These are phyloP conservation scores for Psilocybe sp. DNA, from an alignment of 768 basidiomycete genomes.

Conservation along the genomic window DNA sequence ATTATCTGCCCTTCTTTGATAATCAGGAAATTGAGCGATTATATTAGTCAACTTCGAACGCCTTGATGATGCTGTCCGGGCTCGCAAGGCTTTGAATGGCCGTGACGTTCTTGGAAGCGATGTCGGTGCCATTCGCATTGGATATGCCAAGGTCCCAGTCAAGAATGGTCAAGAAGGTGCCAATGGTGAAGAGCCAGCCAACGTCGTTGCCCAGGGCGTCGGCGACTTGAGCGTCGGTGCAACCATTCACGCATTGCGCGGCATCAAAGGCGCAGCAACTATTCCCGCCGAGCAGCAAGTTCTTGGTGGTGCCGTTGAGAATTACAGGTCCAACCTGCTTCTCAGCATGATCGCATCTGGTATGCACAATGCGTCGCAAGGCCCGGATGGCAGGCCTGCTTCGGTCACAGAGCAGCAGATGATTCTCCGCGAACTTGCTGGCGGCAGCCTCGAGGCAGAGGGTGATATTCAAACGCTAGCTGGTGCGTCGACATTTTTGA, in stretches of 20 bases:
- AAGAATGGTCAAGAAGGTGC: constrained; percentile 75
- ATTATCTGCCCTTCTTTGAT: constrained; percentile 1
- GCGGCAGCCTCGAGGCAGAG: constrained; percentile 74
- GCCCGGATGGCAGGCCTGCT: constrained; percentile 58
- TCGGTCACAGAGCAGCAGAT: constrained; percentile 93
- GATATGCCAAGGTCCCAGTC: constrained; percentile 94
- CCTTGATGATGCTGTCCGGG: constrained; percentile 93
- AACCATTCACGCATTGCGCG: constrained; percentile 82
- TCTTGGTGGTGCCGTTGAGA: constrained; percentile 87
- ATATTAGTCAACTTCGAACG: constrained; percentile 92
- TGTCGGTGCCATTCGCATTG: constrained; percentile 95
- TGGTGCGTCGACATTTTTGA: constrained; percentile 49
- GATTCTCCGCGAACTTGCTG: constrained; percentile 91
- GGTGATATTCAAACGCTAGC: constrained; percentile 82
- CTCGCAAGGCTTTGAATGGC: constrained; percentile 92
- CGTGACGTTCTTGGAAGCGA: constrained; percentile 95
- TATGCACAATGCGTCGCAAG: constrained; percentile 54
- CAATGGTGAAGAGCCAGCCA: constrained; percentile 59
- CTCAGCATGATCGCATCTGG: constrained; percentile 86
- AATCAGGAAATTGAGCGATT: constrained; percentile 5
- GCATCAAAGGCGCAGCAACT: constrained; percentile 88
- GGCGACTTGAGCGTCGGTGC: constrained; percentile 85
- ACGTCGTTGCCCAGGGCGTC: constrained; percentile 73
- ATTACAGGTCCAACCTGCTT: constrained; percentile 89
- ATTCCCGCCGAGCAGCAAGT: constrained; percentile 94